Percentiles rank a stretch among this genome's conserved stretches.
phyloP scores from a whole-genome alignment of 1,284 basidiomycete species.

The Puccinia triticina region DNA sequence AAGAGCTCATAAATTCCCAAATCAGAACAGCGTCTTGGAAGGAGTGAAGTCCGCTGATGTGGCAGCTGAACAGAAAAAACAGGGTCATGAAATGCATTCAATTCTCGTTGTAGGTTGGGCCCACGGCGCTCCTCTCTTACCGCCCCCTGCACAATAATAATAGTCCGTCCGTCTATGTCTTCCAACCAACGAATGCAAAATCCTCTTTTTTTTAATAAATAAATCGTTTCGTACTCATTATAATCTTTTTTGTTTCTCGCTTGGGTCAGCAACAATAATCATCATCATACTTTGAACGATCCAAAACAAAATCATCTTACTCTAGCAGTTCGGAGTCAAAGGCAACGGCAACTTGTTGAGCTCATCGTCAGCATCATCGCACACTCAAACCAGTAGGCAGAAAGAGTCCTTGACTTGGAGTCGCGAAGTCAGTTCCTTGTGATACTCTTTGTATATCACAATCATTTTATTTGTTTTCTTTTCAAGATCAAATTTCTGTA shows the following conservation, averaged over 20 bases:
- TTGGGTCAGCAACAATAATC: no score
- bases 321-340: not conserved
- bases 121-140: no score
- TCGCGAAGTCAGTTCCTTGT: not conserved
- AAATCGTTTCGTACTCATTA: no score
- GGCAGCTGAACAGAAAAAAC: no score
- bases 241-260: not conserved
- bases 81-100: no score
- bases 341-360: not conserved
- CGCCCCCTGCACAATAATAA: no score
- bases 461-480: no score
- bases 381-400: not conserved
- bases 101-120: no score
- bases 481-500: no score
- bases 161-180: no score
- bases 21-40: not conserved
- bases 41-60: not conserved
- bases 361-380: not conserved
- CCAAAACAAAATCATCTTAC: not conserved
- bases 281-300: not conserved
- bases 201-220: no score
- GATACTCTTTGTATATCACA: not conserved
- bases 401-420: not conserved
- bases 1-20: not conserved
- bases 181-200: no score